phyloP scores from a whole-genome alignment of 106 monocot species.

The Allium fistulosum region DNA sequence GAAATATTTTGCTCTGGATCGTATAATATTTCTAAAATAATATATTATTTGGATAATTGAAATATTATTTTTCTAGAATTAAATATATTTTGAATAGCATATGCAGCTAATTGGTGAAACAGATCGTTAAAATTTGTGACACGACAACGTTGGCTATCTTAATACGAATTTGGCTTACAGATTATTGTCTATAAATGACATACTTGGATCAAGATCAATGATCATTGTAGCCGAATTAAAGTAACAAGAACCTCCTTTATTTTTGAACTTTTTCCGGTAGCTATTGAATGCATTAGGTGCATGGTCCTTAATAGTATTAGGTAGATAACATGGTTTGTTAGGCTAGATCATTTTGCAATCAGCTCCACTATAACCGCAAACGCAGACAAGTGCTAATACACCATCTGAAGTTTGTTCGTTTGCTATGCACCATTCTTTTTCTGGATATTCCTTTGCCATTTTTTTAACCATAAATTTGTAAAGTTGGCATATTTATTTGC shows the following conservation, averaged over 20 bases:
- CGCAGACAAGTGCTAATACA: slow-evolving; percentile 77
- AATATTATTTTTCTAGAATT: too few relatives aligned
- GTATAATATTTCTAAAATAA: too few relatives aligned
- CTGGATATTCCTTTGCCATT: slow-evolving; percentile 7
- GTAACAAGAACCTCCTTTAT: slow-evolving; percentile 71
- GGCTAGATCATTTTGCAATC: slow-evolving; percentile 69
- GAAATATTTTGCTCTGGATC: too few relatives aligned
- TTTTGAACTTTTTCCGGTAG: slow-evolving; percentile 83
- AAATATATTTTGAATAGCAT: too few relatives aligned
- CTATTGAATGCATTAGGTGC: slow-evolving; percentile 93
- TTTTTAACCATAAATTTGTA: slow-evolving; percentile 5
- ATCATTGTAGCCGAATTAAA: slow-evolving; percentile 73
- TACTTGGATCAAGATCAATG: slow-evolving; percentile 80
- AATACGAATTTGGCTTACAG: too few relatives aligned
- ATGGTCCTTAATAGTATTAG: slow-evolving; percentile 65
- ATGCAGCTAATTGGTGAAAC: too few relatives aligned
- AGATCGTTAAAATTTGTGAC: too few relatives aligned
- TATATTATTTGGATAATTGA: too few relatives aligned
- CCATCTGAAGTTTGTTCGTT: slow-evolving; percentile 74
- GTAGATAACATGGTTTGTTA: slow-evolving; percentile 53
- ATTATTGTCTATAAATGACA: slow-evolving; percentile 7
- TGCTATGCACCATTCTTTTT: slow-evolving; percentile 81
- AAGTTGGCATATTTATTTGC: background rate
- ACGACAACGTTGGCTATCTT: too few relatives aligned
- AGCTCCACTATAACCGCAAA: slow-evolving; percentile 68